A percentile compares a stretch with the other conserved stretches of the same genome.
phyloP scores from a whole-genome alignment of 495 filamentous ascomycete genomes.

The Cercophora sp. region DNA sequence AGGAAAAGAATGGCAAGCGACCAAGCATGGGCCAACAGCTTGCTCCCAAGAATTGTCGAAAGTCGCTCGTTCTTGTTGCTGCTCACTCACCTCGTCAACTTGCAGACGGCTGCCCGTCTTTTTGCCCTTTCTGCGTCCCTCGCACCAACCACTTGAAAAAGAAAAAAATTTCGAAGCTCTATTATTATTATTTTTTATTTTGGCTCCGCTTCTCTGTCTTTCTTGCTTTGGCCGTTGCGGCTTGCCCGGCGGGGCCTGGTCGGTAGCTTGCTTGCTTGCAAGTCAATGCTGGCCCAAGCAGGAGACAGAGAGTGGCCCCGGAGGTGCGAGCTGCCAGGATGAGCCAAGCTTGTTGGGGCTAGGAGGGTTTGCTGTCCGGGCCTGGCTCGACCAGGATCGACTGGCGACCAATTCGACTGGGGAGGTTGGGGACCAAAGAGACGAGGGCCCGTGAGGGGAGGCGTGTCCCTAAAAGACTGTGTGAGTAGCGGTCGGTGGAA shows the following conservation, averaged over 20 bases:
- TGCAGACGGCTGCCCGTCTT: too few species aligned
- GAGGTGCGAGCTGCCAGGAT: constrained; percentile 17
- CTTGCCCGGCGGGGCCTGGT: not conserved
- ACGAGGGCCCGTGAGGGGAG: constrained; percentile 10
- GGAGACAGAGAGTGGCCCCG: constrained; percentile 18
- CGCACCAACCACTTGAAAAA: too few species aligned
- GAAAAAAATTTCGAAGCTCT: too few species aligned
- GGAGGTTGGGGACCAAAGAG: constrained; percentile 27
- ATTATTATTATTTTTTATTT: too few species aligned
- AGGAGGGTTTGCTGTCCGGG: constrained; percentile 26
- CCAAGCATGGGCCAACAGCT: constrained; percentile 6
- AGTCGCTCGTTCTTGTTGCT: not conserved
- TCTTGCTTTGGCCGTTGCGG: not conserved
- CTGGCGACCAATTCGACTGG: constrained; percentile 19
- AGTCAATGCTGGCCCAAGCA: constrained; percentile 6
- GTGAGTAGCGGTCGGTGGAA: constrained; percentile 18
- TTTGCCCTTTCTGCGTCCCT: too few species aligned
- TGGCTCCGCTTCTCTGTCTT: too few species aligned
- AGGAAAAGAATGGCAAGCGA: not conserved
- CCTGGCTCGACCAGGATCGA: constrained; percentile 24
- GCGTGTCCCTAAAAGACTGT: constrained; percentile 20
- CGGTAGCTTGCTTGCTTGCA: constrained; percentile 2
- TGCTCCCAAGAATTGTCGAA: constrained; percentile 8
- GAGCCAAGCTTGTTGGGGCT: constrained; percentile 18
- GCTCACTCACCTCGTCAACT: too few species aligned